Evolutionary conservation across 768 basidiomycete species (phyloP), one percentile per base, ranked within the genome.

Genomic region (Tephrocybe sp.): DNA sequence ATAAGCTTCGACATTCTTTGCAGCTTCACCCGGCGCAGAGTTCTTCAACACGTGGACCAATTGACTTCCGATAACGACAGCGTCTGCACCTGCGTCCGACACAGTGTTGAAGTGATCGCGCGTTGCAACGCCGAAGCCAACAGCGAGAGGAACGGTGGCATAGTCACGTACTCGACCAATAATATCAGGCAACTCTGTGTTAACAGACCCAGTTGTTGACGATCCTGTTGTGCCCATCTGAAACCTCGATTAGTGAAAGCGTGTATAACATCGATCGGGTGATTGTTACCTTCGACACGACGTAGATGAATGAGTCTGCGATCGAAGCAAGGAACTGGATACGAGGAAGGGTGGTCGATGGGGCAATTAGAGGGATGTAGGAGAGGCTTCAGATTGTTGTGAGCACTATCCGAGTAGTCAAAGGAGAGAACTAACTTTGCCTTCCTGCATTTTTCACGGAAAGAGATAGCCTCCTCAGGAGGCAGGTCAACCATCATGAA

Each of bases 171-270:
- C 87, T 32, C 92, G 86, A 19, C 80, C 71, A 45, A 99, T 82
- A 57, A 98, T 87, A 53, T 87, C 82, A 2, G 94, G 91, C 2
- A 98, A 84, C 19, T 79, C 81, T 33, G 66, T 72, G 58, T 93
- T 94, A 62, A 97, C 82, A 0, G 71, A 74, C 11, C 82, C 80
- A 36, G 78, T 71, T 39, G 80, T 84, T 2, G 91, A 89, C 7
- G 96, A 97, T 26, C 97, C 97, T 1, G 97, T 99, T 1, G 92
- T 97, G 12, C 97, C 97, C 97, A 99, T 99, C 92, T 70, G 50
- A 14, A 44, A 51, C 45, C 45, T 39, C 46, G 33, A 23, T 62
- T 32, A 58, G 46, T 11, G 4, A 20, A 30, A 16, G 42, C 19
- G 35, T n/a, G 19, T 26, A 4, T 22, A 44, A 22, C 34, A 40